phyloP scores from a whole-genome alignment of 169 alveolate species.

The Fabrea salina region DNA sequence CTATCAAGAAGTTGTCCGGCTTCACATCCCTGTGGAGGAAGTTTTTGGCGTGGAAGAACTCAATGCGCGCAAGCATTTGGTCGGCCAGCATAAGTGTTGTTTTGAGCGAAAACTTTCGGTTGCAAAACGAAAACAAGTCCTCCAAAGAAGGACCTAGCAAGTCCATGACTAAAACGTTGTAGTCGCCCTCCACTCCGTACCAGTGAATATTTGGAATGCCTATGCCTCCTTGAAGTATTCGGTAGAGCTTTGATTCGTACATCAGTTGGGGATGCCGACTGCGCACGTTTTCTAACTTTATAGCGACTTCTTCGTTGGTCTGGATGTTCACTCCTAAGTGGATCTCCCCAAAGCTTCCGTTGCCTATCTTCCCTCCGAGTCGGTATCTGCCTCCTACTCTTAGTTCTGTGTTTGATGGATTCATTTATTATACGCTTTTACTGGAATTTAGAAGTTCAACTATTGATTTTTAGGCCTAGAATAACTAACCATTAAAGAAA shows the following conservation, averaged over 20 bases:
- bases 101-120: constrained; percentile 56
- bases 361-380: constrained; percentile 83
- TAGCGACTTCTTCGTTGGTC: constrained; percentile 62
- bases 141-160: too few species aligned
- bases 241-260: constrained; percentile 56
- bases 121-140: constrained; percentile 62
- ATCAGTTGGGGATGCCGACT: constrained; percentile 57
- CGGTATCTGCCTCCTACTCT: too few species aligned
- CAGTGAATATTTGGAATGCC: constrained; percentile 81
- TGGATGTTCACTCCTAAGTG: constrained; percentile 54
- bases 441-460: too few species aligned
- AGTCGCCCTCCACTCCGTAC: constrained; percentile 65
- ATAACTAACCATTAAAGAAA: too few species aligned
- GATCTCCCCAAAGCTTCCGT: too few species aligned
- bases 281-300: constrained; percentile 53
- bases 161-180: constrained; percentile 64
- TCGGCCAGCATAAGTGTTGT: constrained; percentile 64
- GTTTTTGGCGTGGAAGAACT: constrained; percentile 68
- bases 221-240: constrained; percentile 57
- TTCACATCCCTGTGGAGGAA: too few species aligned
- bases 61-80: constrained; percentile 63
- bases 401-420: too few species aligned
- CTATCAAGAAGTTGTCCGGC: constrained; percentile 77
- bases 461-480: too few species aligned
- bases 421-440: too few species aligned